A percentile compares a stretch with the other conserved stretches of the same genome.
Evolutionary conservation across 805 yeast species (phyloP).

Genomic region (Candida alai): DNA sequence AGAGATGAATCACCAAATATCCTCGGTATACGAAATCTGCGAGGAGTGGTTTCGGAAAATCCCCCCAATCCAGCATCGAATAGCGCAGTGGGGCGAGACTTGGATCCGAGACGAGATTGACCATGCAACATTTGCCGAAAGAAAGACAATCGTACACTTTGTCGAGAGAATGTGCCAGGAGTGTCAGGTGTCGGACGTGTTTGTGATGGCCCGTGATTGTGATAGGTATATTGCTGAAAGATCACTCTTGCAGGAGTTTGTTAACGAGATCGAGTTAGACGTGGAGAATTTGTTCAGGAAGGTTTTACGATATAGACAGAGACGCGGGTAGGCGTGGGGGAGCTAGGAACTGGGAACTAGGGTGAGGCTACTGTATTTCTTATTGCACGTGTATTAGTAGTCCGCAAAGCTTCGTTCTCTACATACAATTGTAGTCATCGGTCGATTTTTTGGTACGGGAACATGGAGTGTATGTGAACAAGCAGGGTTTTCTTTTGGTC

Average conservation of each 20-base stretch:
- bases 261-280: constrained; percentile 13
- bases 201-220: constrained; percentile 11
- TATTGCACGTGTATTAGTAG: too few species aligned
- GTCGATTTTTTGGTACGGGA: too few species aligned
- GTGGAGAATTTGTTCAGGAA: constrained; percentile 10
- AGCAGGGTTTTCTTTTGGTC: neutral
- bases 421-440: too few species aligned
- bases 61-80: constrained; percentile 9
- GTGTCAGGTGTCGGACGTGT: constrained; percentile 10
- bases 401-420: too few species aligned
- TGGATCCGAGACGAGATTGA: constrained; percentile 14
- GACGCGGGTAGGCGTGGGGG: constrained; percentile 1
- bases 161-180: constrained; percentile 11
- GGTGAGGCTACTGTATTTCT: too few species aligned
- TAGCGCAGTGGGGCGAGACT: constrained; percentile 9
- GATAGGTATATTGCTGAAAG: constrained; percentile 12
- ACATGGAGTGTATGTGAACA: too few species aligned
- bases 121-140: constrained; percentile 11
- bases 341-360: too few species aligned
- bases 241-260: constrained; percentile 12
- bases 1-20: constrained; percentile 12
- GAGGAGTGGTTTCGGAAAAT: constrained; percentile 12
- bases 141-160: constrained; percentile 12
- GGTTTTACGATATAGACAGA: constrained; percentile 9
- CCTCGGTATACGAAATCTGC: constrained; percentile 12